Base-by-base conservation (phyloP, 2,329 filamentous ascomycete genomes). In the Claviceps sp. region DNA sequence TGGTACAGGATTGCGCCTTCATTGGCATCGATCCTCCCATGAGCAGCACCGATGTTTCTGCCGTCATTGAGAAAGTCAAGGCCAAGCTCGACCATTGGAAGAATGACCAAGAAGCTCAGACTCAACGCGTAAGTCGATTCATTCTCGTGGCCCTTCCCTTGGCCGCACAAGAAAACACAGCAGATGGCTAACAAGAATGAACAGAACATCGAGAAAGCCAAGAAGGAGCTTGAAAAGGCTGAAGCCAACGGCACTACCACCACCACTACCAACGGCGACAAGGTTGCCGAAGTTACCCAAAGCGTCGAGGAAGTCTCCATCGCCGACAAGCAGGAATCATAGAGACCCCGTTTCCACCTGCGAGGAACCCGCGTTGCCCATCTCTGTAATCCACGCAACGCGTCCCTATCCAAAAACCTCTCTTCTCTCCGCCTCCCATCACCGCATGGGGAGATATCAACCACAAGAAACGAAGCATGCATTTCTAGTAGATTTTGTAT, bases 191-290 rank as follows among this genome's bases (percentile, higher is more conserved):
- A 50, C 11, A n/a, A 9, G 2, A n/a, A 14, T 38, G 43, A 14
- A 9, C 44, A 97, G 93, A 98, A 98, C 76, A 85, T 97, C 55
- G 87, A 89, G 57, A 95, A 96, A 72, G 93, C 93, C 55, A 86
- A 95, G 76, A 91, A 91, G 70, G 89, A 96, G 70, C 94, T 98
- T 57, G 88, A 90, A 66, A 83, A 84, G 60, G 34, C 47, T 20
- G 75, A 75, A 57, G 70, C 70, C 56, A 70, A 68, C 56, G 70
- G 67, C 58, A 55, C 59, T 59, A 74, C 71, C 59, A 69, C 66
- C 58, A 70, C 70, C 56, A 70, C 68, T 56, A 55, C 58, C 59
- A 75, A 71, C 60, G 69, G 66, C 58, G 72, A 76, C 57, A 73
- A 72, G 55, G 75, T 81, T 50, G 80, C 77, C 42, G 75, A 77